Percentiles rank a stretch among this genome's conserved stretches.
Evolutionary conservation across 108 stramenopile genomes (phyloP).

Genomic region (Pseudonitzschia multistriata): DNA sequence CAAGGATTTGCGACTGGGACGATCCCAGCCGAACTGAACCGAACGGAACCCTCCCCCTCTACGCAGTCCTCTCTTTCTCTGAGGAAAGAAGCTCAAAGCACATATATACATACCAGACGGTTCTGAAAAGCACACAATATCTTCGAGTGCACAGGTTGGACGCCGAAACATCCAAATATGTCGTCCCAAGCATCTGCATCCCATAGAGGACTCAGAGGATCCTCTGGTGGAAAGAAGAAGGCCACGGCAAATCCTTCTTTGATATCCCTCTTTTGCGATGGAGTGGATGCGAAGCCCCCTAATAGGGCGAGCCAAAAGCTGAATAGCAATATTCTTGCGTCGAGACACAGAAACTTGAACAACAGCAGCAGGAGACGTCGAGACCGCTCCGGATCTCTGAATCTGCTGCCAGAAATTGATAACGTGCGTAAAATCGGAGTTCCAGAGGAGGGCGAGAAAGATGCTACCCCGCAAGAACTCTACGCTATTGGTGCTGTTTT

Average conservation of each 20-base stretch:
- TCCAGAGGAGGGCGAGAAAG: background rate
- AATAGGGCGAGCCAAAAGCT: background rate
- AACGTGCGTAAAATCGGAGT: background rate
- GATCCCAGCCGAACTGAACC: too few relatives aligned
- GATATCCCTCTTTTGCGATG: background rate
- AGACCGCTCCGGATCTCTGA: background rate
- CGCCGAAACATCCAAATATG: background rate
- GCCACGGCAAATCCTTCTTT: background rate
- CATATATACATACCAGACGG: too few relatives aligned
- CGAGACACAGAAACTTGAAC: background rate
- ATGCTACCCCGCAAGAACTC: conserved; percentile 6
- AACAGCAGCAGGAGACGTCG: background rate
- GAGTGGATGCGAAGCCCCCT: background rate
- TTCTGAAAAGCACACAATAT: background rate
- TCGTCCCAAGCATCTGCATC: background rate
- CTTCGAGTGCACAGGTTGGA: background rate
- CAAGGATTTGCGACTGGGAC: too few relatives aligned
- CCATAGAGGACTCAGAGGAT: background rate
- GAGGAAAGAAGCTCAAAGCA: too few relatives aligned
- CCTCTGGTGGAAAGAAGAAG: background rate
- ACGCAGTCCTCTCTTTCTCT: too few relatives aligned
- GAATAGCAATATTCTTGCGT: background rate
- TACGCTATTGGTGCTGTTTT: conserved; percentile 12
- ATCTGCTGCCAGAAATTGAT: conserved; percentile 6
- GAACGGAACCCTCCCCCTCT: too few relatives aligned